Evolutionary conservation across 2,329 filamentous ascomycete genomes (phyloP).

Genomic region (Chaetoscypha palmicola): DNA sequence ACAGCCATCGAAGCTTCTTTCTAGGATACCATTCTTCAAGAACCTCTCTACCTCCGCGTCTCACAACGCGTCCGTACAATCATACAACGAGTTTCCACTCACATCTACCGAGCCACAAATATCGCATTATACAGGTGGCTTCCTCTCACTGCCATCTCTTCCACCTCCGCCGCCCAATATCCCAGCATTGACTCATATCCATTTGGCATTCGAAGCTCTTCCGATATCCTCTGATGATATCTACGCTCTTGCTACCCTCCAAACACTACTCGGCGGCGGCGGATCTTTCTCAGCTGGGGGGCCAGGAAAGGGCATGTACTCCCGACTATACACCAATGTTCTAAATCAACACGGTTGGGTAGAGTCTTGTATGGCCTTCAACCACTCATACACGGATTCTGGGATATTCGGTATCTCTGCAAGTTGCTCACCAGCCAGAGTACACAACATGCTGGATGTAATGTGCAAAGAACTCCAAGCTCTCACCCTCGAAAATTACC

Average conservation of each 20-base stretch:
- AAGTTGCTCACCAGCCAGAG: slow-evolving; percentile 71
- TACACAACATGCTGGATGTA: slow-evolving; percentile 81
- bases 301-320: slow-evolving; percentile 99
- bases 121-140: slow-evolving; percentile 88
- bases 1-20: slow-evolving; percentile 59
- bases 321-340: slow-evolving; percentile 92
- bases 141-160: slow-evolving; percentile 75
- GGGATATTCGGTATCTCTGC: slow-evolving; percentile 92
- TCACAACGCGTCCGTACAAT: slow-evolving; percentile 51
- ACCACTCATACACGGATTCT: slow-evolving; percentile 94
- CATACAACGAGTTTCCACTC: slow-evolving; percentile 36
- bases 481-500: slow-evolving; percentile 66
- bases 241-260: slow-evolving; percentile 89
- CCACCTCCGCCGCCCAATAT: slow-evolving; percentile 68
- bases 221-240: slow-evolving; percentile 88
- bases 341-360: slow-evolving; percentile 98
- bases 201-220: slow-evolving; percentile 91
- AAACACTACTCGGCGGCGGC: slow-evolving; percentile 90
- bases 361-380: slow-evolving; percentile 91
- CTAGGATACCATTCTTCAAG: slow-evolving; percentile 84
- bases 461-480: slow-evolving; percentile 86
- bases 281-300: slow-evolving; percentile 96
- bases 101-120: slow-evolving; percentile 48
- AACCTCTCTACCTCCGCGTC: slow-evolving; percentile 72
- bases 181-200: slow-evolving; percentile 82